Conservation (phyloP, 2,329 filamentous ascomycete species). For the Tolypocladium album region DNA sequence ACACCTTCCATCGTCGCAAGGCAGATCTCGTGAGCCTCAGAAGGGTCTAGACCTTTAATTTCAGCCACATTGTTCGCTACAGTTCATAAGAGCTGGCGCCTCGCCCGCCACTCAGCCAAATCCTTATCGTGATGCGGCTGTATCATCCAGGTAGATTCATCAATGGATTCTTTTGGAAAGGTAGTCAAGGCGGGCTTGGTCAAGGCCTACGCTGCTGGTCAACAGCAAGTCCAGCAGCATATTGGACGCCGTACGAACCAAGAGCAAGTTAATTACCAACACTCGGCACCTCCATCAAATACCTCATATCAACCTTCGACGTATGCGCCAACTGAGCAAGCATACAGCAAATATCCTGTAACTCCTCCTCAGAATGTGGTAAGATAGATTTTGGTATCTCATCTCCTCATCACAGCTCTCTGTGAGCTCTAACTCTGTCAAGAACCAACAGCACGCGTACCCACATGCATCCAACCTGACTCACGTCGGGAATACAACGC, state of each 20-base stretch:
- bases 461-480: too few species aligned
- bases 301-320: not conserved
- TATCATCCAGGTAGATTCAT: not conserved
- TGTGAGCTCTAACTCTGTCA: not conserved
- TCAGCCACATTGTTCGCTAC: too few species aligned
- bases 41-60: not conserved
- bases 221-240: constrained; percentile 8
- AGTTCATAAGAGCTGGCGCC: not conserved
- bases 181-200: constrained; percentile 6
- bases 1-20: not conserved
- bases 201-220: constrained; percentile 7
- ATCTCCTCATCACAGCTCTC: not conserved
- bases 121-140: too few species aligned
- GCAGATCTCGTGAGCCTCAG: not conserved
- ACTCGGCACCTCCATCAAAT: not conserved
- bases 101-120: not conserved
- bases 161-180: constrained; percentile 7
- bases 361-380: not conserved
- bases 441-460: not conserved
- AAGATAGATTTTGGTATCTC: not conserved
- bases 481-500: not conserved
- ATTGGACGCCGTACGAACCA: constrained; percentile 4
- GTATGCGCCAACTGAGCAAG: not conserved
- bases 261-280: not conserved
- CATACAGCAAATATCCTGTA: not conserved